Base-by-base conservation (phyloP, 495 filamentous ascomycete genomes). In the Clavariopsis aquatica region DNA sequence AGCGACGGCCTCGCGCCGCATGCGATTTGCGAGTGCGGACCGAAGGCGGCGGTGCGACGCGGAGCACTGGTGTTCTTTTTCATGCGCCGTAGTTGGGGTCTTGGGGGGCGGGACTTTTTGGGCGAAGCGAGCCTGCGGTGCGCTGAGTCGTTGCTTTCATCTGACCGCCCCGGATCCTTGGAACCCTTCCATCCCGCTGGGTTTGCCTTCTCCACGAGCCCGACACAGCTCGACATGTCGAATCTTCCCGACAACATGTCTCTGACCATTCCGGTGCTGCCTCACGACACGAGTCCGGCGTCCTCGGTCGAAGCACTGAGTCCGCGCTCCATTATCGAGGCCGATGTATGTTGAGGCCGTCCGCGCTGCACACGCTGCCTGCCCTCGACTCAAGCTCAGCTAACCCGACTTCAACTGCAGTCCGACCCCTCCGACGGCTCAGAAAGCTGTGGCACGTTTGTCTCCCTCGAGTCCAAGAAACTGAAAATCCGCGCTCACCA, bases 361-460 rank as follows among this genome's bases (percentile, higher is more conserved):
- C 12, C 52, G 23, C 15, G 19, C 29, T 15, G 4, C 45, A 9
- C 19, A 15, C 29, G n/a, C 27, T 19, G 41, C 5, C 49, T 29
- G 28, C 59, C 49, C 26, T 46, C 52, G 22, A 34, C 24, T 29
- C 7, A n/a, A 34, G 23, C 29, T 24, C 57, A 62, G 60, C 69
- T 71, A 64, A 68, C 65, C 43, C 26, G 45, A 22, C 45, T 20
- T 53, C 46, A n/a, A 12, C 55, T 59, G 60, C 41, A 71, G 69
- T 71, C 69, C 51, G 64, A 68, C 47, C 64, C 60, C 47, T 68
- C 69, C 57, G 69, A 71, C 46, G 57, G 59, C 15, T 26, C 43
- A n/a, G 57, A 69, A 17, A 71, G 69, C 59, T 68, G 62, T 68
- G 52, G 49, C 65, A 68, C 69, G 69, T 71, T 59, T 19, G 69